Evolutionary conservation across 352 stramenopile species (phyloP).

Genomic region (Phytophthora idaei): DNA sequence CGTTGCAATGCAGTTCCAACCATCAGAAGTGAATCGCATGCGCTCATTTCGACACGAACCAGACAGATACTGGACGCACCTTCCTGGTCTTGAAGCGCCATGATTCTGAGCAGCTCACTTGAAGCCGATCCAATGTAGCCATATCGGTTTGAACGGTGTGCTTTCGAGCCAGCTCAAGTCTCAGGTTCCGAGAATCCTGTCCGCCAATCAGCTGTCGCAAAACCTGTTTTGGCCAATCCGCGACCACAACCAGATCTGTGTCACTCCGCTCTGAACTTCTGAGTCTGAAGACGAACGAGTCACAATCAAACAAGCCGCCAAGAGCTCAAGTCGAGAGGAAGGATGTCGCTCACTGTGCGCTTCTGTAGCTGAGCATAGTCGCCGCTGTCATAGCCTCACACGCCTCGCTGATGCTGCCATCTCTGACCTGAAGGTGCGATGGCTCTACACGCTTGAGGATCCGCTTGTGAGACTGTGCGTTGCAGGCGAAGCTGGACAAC

Average conservation of each 20-base stretch:
- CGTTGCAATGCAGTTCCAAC: slow-evolving; percentile 2
- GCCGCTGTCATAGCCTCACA: too few relatives aligned
- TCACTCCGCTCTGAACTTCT: slow-evolving; percentile 1
- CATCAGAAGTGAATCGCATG: not conserved
- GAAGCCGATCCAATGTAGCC: slow-evolving; percentile 5
- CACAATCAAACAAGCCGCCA: slow-evolving; percentile 15
- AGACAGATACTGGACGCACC: not conserved
- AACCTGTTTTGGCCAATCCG: slow-evolving; percentile 8
- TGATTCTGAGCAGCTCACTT: not conserved
- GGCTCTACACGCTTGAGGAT: too few relatives aligned
- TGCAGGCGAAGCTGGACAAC: too few relatives aligned
- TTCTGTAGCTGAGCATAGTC: not conserved
- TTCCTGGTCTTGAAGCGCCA: slow-evolving; percentile 24
- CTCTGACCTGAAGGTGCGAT: too few relatives aligned
- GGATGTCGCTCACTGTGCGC: not conserved
- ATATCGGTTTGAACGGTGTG: not conserved
- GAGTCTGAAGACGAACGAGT: not conserved
- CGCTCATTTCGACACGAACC: not conserved
- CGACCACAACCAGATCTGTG: slow-evolving; percentile 1
- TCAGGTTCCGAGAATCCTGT: not conserved
- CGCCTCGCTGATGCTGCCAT: too few relatives aligned
- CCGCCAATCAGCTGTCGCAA: slow-evolving; percentile 12
- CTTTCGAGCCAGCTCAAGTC: slow-evolving; percentile 9
- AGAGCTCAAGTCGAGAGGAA: slow-evolving; percentile 8
- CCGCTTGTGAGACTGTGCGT: too few relatives aligned